Percentiles rank a stretch among this genome's conserved stretches.
These are phyloP conservation scores for Terfezia claveryi DNA, from an alignment of 495 filamentous ascomycete genomes.

Conservation along the genomic window DNA sequence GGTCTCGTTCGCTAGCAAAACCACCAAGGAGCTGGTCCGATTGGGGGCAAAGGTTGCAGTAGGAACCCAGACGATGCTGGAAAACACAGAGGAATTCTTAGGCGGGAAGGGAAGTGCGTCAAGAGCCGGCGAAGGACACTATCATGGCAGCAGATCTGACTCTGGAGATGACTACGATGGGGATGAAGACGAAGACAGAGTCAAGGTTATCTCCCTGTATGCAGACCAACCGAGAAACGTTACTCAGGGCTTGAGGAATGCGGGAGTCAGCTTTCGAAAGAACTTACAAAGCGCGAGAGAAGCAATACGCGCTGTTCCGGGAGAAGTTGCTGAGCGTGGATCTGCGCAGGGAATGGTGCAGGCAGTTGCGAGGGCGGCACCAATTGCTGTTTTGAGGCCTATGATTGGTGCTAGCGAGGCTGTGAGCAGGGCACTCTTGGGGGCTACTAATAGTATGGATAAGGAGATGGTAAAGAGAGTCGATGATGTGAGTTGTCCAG, in stretches of 20 bases:
- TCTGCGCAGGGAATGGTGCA: slow-evolving; percentile 62
- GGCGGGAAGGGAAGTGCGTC: slow-evolving; percentile 22
- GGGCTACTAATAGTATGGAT: slow-evolving; percentile 85
- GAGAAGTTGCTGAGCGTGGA: slow-evolving; percentile 68
- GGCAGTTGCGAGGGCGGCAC: slow-evolving; percentile 60
- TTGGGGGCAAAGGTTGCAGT: slow-evolving; percentile 88
- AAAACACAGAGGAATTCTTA: slow-evolving; percentile 66
- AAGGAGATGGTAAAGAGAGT: slow-evolving; percentile 57
- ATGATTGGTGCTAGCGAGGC: slow-evolving; percentile 80
- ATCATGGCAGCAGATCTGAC: slow-evolving; percentile 12
- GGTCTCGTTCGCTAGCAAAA: slow-evolving; percentile 70
- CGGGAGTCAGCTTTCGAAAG: slow-evolving; percentile 57
- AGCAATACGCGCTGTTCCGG: slow-evolving; percentile 85
- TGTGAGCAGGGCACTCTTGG: slow-evolving; percentile 69
- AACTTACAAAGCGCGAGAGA: slow-evolving; percentile 68
- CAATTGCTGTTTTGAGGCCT: slow-evolving; percentile 75
- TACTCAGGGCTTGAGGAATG: slow-evolving; percentile 61
- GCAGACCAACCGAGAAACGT: slow-evolving; percentile 82
- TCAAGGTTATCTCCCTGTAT: slow-evolving; percentile 63
- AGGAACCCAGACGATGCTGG: slow-evolving; percentile 75
- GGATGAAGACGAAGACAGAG: slow-evolving; percentile 37
- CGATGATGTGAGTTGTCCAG: slow-evolving; percentile 52
- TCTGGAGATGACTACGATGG: slow-evolving; percentile 33
- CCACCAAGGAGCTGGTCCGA: slow-evolving; percentile 72
- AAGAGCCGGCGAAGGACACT: slow-evolving; percentile 9